Evolutionary conservation across 176 grass and related monocot genomes (phyloP).

Genomic region (Bonia amplexicaulis): DNA sequence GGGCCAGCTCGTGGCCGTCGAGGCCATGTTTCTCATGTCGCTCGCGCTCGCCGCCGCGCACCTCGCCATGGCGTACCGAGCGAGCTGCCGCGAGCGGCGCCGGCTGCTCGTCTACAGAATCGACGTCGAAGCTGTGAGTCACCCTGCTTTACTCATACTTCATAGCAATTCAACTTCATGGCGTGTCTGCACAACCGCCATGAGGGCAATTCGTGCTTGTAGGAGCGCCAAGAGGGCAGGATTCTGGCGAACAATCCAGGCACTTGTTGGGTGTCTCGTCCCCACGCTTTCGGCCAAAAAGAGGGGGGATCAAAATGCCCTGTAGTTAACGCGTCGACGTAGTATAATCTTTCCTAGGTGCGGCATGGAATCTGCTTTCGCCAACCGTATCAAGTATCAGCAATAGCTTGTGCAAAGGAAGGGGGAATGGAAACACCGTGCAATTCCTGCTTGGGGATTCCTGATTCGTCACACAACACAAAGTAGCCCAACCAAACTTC

Average conservation of each 20-base stretch:
- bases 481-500: background rate
- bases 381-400: conserved; percentile 8
- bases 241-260: conserved; percentile 9
- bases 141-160: background rate
- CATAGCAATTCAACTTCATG: background rate
- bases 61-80: conserved; percentile 73
- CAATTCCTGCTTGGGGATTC: background rate
- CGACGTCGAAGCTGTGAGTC: conserved; percentile 83
- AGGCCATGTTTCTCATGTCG: conserved; percentile 80
- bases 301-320: background rate
- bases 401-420: background rate
- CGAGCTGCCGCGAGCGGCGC: conserved; percentile 62
- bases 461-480: background rate
- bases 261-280: background rate
- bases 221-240: background rate
- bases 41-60: conserved; percentile 69
- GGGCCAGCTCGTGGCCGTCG: conserved; percentile 45
- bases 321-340: background rate
- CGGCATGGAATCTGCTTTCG: conserved; percentile 29
- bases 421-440: background rate
- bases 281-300: background rate
- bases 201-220: background rate
- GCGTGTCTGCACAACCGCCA: background rate
- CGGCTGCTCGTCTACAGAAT: conserved; percentile 82
- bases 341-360: background rate